Evolutionary conservation across 768 basidiomycete species (phyloP).

Genomic region (Rhodotorula sphaerocarpa): DNA sequence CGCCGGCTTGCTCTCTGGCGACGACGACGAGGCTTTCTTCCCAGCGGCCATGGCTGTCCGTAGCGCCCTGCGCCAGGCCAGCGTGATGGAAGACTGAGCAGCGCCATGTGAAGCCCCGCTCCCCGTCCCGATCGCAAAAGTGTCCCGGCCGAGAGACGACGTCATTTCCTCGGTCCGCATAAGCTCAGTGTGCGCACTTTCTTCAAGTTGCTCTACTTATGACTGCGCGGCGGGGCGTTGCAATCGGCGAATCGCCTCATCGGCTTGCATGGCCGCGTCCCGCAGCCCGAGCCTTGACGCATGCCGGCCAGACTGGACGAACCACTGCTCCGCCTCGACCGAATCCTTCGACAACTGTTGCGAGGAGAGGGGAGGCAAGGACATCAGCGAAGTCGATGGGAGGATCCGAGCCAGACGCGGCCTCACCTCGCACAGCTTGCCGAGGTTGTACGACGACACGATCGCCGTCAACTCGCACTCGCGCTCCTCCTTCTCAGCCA

Average conservation of each 20-base stretch:
- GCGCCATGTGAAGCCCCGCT: no score
- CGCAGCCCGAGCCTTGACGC: constrained; percentile 10
- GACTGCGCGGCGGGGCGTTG: constrained; percentile 11
- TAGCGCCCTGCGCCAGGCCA: no score
- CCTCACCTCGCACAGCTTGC: constrained; percentile 32
- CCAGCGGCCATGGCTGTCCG: background rate
- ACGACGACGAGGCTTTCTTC: no score
- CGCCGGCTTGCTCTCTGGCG: no score
- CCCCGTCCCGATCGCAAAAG: no score
- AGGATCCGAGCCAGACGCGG: no score
- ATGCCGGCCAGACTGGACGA: constrained; percentile 14
- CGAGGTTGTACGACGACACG: constrained; percentile 29
- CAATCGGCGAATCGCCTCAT: constrained; percentile 16
- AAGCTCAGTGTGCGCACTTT: no score
- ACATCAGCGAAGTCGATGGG: background rate
- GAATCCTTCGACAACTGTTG: constrained; percentile 24
- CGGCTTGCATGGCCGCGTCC: constrained; percentile 12
- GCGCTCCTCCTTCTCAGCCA: constrained; percentile 25
- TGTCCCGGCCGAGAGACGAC: no score
- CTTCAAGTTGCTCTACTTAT: no score
- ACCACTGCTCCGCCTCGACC: constrained; percentile 22
- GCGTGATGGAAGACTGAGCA: no score
- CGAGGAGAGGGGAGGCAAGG: background rate
- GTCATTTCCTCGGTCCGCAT: no score
- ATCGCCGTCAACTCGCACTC: constrained; percentile 34